These are phyloP conservation scores for Chrysochromulina tobinii DNA, from an alignment of 78 protist genomes.

Conservation along the genomic window DNA sequence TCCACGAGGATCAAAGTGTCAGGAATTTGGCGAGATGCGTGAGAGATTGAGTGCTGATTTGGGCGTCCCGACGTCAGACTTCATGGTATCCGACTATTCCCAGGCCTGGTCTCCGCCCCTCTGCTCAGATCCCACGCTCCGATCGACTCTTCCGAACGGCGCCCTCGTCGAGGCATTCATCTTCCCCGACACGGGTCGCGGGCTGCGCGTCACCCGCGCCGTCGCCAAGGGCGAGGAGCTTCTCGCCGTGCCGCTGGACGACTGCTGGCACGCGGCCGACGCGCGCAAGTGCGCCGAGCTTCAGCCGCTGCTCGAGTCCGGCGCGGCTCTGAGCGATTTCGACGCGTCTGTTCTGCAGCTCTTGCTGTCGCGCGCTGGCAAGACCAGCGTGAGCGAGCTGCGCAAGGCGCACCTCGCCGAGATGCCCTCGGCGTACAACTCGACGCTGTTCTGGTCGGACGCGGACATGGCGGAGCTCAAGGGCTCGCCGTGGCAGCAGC, in stretches of 20 bases:
- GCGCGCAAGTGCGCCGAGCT: not conserved
- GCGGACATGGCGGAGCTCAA: not conserved
- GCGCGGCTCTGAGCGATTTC: not conserved
- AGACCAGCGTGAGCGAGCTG: not conserved
- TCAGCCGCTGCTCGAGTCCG: not conserved
- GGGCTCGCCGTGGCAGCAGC: not conserved
- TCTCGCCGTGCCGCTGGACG: not conserved
- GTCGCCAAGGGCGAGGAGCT: constrained; percentile 20
- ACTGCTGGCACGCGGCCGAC: not conserved
- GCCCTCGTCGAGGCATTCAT: not conserved
- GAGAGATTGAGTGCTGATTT: no score
- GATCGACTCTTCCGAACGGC: no score
- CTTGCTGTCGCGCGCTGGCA: not conserved
- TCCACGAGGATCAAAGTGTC: no score
- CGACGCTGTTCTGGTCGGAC: not conserved
- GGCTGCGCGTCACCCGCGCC: not conserved
- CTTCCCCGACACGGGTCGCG: constrained; percentile 6
- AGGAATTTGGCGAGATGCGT: no score
- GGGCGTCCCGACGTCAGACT: no score
- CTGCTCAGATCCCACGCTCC: no score
- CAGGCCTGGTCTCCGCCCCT: no score
- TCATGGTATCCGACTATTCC: no score
- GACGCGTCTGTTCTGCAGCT: not conserved
- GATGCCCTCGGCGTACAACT: not conserved
- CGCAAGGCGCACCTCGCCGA: not conserved